Base-by-base conservation (phyloP, 2,329 filamentous ascomycete species). In the Beauveria pseudobassiana region DNA sequence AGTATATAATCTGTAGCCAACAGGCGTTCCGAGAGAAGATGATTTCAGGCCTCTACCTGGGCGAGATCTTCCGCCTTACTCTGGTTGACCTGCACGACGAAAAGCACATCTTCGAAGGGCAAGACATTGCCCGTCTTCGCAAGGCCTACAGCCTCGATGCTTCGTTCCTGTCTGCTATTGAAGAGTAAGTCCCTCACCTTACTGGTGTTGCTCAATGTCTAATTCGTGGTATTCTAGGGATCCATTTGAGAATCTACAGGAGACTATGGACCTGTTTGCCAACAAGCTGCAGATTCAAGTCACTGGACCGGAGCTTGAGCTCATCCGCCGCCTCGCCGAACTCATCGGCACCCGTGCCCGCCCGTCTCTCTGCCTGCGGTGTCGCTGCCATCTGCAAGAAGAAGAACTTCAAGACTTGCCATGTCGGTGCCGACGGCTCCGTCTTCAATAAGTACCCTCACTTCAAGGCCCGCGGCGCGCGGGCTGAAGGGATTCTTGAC, bases 381-480 rank as follows among this genome's bases (percentile, higher is more conserved):
- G 91, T 99, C 60, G 92, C 93, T 14, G 95, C 93, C 63, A 97
- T 99, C 71, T 92, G 90, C 83, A 96, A 88, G 79, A 98, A 98
- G 87, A 98, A 97, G 84, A 84, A 85, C 67, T 93, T 93, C 76
- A 78, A 89, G 71, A 83, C 84, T 43, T 96, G 91, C 79, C 95
- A 98, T 75, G 95, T 99, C 48, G 95, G 95, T 69, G 95, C 95
- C 57, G 95, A 99, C 72, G 95, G 95, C 43, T 96, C 91, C 20
- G 93, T 99, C 60, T 99, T 99, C 81, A 97, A 96, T 83, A 98
- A 98, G 76, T 99, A 99, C 78, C 95, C 95, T 14, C 90, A 96
- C 78, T 99, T 99, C 85, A 97, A 97, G 82, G 85, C 87, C 62
- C 89, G 95, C 60, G 93, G 93, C 61, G 93, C 95, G 16, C 82